phyloP scores from a whole-genome alignment of 106 monocot species.

The Platanthera guangdongensis region DNA sequence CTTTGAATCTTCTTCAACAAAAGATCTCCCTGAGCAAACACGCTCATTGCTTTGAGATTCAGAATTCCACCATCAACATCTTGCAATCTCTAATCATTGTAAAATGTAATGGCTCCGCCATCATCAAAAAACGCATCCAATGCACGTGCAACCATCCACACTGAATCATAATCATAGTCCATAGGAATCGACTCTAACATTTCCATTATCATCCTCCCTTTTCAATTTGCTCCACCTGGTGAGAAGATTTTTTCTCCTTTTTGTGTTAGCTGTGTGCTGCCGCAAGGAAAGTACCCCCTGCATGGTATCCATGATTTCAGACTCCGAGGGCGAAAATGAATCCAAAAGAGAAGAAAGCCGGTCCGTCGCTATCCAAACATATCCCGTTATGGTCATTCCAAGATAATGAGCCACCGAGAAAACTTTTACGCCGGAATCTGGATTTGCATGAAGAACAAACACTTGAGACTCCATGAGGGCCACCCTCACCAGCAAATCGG shows the following conservation, averaged over 20 bases:
- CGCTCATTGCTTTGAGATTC: constrained; percentile 27
- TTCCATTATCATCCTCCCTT: constrained; percentile 22
- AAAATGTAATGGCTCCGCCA: constrained; percentile 70
- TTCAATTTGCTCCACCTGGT: constrained; percentile 44
- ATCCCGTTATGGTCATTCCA: constrained; percentile 62
- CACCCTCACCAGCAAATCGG: constrained; percentile 33
- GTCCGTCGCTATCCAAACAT: constrained; percentile 86
- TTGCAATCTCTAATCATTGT: constrained; percentile 47
- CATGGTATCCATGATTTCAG: constrained; percentile 35
- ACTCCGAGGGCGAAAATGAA: constrained; percentile 21
- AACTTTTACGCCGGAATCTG: constrained; percentile 20
- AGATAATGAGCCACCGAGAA: constrained; percentile 63
- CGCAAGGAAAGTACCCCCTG: constrained; percentile 74
- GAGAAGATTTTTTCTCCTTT: constrained; percentile 34
- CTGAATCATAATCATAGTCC: constrained; percentile 73
- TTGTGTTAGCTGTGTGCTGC: constrained; percentile 47
- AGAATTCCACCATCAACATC: constrained; percentile 34
- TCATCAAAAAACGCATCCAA: constrained; percentile 54
- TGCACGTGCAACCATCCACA: constrained; percentile 65
- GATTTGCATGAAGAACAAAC: constrained; percentile 40
- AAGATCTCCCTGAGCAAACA: constrained; percentile 37
- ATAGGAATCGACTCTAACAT: constrained; percentile 47
- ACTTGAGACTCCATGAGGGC: constrained; percentile 43
- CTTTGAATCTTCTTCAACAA: constrained; percentile 38
- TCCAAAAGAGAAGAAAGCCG: constrained; percentile 66